A percentile compares a stretch with the other conserved stretches of the same genome.
Conservation (phyloP, 305 asterid species). For the Lippia alba region DNA sequence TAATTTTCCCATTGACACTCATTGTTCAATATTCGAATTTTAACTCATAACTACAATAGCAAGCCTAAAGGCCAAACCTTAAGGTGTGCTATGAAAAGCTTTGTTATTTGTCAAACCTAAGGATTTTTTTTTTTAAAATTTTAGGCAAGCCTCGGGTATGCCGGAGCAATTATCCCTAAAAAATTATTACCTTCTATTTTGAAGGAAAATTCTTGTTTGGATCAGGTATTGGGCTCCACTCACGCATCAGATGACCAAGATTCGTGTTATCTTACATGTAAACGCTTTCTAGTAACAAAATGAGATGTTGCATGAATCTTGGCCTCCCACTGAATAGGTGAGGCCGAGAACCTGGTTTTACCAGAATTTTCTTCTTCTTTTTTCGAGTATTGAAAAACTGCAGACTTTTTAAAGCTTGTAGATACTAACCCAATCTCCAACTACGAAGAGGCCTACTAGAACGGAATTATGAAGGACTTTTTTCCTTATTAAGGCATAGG, state of each 20-base stretch:
- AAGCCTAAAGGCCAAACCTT: no score
- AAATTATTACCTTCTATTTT: no score
- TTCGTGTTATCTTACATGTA: not conserved
- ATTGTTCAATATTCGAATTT: no score
- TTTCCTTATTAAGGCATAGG: constrained; percentile 50
- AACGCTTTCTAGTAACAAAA: no score
- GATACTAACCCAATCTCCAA: constrained; percentile 67
- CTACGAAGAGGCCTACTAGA: constrained; percentile 54
- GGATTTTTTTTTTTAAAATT: no score
- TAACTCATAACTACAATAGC: no score
- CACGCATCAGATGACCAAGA: not conserved
- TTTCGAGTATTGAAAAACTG: not conserved
- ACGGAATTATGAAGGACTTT: constrained; percentile 48
- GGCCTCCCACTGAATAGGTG: not conserved
- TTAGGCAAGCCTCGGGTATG: no score
- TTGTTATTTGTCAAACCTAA: no score
- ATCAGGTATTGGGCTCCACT: not conserved
- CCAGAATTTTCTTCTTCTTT: not conserved
- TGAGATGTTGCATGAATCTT: not conserved
- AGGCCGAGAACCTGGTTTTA: not conserved
- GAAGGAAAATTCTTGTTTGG: not conserved
- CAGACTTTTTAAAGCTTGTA: no score
- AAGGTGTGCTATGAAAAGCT: no score
- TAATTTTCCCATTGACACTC: no score
- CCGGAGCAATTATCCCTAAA: no score